Evolutionary conservation across 2,329 filamentous ascomycete species (phyloP).

Genomic region (Acrodontium crateriforme): DNA sequence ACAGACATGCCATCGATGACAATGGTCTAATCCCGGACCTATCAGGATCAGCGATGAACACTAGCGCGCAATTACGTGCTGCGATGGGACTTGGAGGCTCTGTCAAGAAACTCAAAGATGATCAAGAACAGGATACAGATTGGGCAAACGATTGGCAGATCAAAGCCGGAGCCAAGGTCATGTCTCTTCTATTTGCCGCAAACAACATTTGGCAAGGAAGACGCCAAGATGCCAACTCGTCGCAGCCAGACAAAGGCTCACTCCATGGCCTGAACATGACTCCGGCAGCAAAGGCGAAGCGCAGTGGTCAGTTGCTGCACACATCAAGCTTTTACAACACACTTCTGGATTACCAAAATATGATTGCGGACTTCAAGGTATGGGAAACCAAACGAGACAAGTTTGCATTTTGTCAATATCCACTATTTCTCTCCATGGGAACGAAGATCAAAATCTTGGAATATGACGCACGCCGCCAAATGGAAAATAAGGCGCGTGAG

Average conservation of each 20-base stretch:
- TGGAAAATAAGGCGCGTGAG: conserved; percentile 76
- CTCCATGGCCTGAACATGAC: conserved; percentile 20
- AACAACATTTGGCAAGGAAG: conserved; percentile 46
- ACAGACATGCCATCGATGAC: conserved; percentile 45
- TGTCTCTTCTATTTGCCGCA: conserved; percentile 68
- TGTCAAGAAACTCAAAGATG: conserved; percentile 37
- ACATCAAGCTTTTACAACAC: conserved; percentile 82
- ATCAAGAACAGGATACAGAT: conserved; percentile 37
- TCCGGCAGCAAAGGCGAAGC: conserved; percentile 13
- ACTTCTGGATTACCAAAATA: conserved; percentile 71
- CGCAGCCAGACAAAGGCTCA: conserved; percentile 8
- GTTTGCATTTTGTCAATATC: conserved; percentile 85
- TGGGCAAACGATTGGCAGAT: conserved; percentile 87
- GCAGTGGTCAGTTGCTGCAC: conserved; percentile 52
- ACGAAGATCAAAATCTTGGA: conserved; percentile 85
- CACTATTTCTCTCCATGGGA: conserved; percentile 82
- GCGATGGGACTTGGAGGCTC: conserved; percentile 47
- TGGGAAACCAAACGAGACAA: conserved; percentile 66
- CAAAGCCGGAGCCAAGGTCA: conserved; percentile 62
- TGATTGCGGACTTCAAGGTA: conserved; percentile 71
- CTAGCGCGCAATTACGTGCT: conserved; percentile 59
- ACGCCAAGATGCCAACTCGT: conserved; percentile 4
- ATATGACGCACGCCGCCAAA: conserved; percentile 74
- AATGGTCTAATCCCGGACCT: conserved; percentile 61
- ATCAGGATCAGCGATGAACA: conserved; percentile 45